phyloP scores from a whole-genome alignment of 176 grass and related monocot genomes.

The Triticum dicoccoides region DNA sequence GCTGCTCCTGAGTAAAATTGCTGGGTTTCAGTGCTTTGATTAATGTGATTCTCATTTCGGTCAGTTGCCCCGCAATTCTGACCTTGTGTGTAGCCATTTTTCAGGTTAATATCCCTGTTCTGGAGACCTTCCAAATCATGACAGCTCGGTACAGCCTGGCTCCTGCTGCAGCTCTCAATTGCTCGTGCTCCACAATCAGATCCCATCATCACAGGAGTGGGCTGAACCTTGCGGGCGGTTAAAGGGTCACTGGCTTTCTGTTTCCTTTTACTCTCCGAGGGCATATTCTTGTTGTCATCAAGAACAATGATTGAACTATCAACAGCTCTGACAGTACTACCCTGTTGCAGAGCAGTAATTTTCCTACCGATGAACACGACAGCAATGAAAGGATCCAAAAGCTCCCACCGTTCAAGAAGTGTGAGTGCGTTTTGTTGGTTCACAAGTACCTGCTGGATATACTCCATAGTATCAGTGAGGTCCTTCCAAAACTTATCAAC shows the following conservation, averaged over 20 bases:
- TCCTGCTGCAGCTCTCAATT: constrained; percentile 35
- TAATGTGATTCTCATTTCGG: constrained; percentile 10
- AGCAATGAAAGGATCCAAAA: constrained; percentile 90
- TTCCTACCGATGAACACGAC: constrained; percentile 78
- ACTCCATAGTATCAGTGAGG: constrained; percentile 65
- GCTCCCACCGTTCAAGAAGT: constrained; percentile 72
- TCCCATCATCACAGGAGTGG: constrained; percentile 29
- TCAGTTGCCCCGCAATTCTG: constrained; percentile 19
- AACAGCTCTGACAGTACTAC: constrained; percentile 60
- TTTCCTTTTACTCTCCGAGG: constrained; percentile 30
- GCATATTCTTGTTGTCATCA: constrained; percentile 27
- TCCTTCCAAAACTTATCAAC: constrained; percentile 82
- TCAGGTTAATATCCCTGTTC: constrained; percentile 20
- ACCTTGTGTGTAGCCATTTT: constrained; percentile 19
- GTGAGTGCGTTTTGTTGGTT: constrained; percentile 41
- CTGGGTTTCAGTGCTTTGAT: background rate
- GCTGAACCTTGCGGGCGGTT: constrained; percentile 3
- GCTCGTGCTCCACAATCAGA: constrained; percentile 37
- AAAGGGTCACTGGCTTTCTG: constrained; percentile 30
- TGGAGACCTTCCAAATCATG: constrained; percentile 30
- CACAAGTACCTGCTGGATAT: constrained; percentile 47
- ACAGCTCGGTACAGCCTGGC: constrained; percentile 32
- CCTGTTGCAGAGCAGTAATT: constrained; percentile 69
- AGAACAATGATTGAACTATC: constrained; percentile 62
- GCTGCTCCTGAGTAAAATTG: constrained; percentile 27